phyloP scores from a whole-genome alignment of 345 rosid genomes.

The Carallia pectinifolia region DNA sequence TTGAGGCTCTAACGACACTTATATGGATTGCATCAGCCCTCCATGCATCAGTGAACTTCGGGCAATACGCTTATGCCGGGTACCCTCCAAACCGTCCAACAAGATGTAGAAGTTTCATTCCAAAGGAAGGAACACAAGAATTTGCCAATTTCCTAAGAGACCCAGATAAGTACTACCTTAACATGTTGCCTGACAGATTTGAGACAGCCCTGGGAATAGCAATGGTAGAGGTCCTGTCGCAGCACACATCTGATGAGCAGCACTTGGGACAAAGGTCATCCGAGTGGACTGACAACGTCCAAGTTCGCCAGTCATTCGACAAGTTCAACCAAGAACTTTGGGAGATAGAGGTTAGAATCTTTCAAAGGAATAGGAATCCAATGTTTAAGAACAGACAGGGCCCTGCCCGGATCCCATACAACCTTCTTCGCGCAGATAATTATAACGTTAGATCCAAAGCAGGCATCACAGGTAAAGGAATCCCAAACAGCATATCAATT shows the following conservation, averaged over 20 bases:
- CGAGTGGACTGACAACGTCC: conserved; percentile 40
- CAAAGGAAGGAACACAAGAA: conserved; percentile 45
- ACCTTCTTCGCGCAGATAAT: conserved; percentile 41
- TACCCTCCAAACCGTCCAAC: conserved; percentile 56
- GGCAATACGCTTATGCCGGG: conserved; percentile 56
- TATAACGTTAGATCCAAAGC: conserved; percentile 19
- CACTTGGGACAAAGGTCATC: conserved; percentile 49
- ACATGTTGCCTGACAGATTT: conserved; percentile 51
- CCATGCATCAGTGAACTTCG: conserved; percentile 59
- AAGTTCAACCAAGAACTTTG: conserved; percentile 38
- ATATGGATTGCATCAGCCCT: conserved; percentile 61
- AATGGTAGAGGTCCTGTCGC: conserved; percentile 46
- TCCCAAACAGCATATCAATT: conserved; percentile 56
- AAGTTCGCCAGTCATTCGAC: conserved; percentile 29
- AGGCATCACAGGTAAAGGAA: conserved; percentile 46
- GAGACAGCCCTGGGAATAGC: conserved; percentile 42
- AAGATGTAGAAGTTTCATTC: conserved; percentile 42
- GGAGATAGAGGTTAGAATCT: conserved; percentile 40
- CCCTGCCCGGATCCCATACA: conserved; percentile 47
- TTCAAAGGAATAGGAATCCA: conserved; percentile 39
- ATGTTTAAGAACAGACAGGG: conserved; percentile 49
- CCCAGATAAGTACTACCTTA: conserved; percentile 41
- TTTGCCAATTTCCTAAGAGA: conserved; percentile 35
- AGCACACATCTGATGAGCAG: conserved; percentile 47
- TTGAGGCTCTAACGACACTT: conserved; percentile 47